phyloP scores from a whole-genome alignment of 2,329 filamentous ascomycete genomes.

The Talaromyces pinophilus region DNA sequence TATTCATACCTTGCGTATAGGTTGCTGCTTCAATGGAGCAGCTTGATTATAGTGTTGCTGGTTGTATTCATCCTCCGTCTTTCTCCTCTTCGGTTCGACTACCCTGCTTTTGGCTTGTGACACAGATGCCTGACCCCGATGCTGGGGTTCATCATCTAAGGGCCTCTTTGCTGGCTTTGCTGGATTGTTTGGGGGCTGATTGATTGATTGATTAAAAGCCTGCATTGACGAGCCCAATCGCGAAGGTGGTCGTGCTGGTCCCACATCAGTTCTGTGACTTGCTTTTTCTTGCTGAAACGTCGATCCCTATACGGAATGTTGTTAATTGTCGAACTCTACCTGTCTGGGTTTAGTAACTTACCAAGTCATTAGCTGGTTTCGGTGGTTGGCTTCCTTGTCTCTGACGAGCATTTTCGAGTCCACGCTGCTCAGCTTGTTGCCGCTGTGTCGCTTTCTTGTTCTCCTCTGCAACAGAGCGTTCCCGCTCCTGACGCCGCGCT shows the following conservation, averaged over 20 bases:
- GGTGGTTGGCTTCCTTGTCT: constrained; percentile 48
- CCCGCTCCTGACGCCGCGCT: constrained; percentile 59
- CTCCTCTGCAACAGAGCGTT: constrained; percentile 55
- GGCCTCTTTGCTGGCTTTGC: constrained; percentile 75
- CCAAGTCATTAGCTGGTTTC: constrained; percentile 38
- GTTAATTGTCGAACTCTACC: constrained; percentile 18
- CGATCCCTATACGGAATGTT: constrained; percentile 27
- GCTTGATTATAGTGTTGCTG: constrained; percentile 62
- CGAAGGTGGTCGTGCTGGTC: constrained; percentile 53
- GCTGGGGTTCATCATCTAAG: constrained; percentile 62
- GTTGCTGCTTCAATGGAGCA: constrained; percentile 77
- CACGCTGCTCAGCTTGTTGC: constrained; percentile 58
- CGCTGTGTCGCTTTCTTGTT: constrained; percentile 67
- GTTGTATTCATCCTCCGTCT: constrained; percentile 71
- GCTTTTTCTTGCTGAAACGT: constrained; percentile 36
- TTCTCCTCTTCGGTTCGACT: constrained; percentile 74
- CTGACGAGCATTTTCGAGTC: constrained; percentile 50
- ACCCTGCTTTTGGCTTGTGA: constrained; percentile 60
- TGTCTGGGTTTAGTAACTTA: constrained; percentile 28
- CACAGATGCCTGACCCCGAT: constrained; percentile 43
- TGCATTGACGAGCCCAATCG: constrained; percentile 48
- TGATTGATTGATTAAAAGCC: constrained; percentile 62
- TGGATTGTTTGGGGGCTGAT: constrained; percentile 63
- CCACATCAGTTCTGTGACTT: constrained; percentile 51
- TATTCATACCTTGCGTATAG: constrained; percentile 64